Evolutionary conservation across 2,329 filamentous ascomycete species (phyloP).

Genomic region (Aotearoamyces nothofagi): DNA sequence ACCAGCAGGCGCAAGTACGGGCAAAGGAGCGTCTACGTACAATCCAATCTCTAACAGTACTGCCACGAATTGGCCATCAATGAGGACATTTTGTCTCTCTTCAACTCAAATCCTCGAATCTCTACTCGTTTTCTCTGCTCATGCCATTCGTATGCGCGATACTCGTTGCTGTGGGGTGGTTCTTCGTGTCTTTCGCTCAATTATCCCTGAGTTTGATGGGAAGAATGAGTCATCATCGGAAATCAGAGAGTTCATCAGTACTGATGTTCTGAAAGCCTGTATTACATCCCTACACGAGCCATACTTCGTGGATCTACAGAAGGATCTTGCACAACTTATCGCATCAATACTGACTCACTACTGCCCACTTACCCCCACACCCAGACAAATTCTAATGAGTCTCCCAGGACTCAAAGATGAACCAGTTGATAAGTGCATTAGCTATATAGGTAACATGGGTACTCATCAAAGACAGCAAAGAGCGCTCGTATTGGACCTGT

Average conservation of each 20-base stretch:
- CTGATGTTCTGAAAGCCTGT: slow-evolving; percentile 77
- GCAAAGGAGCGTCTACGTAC: slow-evolving; percentile 17
- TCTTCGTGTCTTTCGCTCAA: slow-evolving; percentile 69
- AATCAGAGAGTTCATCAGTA: slow-evolving; percentile 80
- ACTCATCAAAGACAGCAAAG: slow-evolving; percentile 62
- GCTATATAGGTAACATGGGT: slow-evolving; percentile 40
- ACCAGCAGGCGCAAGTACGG: slow-evolving; percentile 4
- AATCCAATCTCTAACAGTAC: too few species aligned
- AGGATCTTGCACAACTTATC: slow-evolving; percentile 78
- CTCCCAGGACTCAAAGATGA: slow-evolving; percentile 60
- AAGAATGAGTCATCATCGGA: slow-evolving; percentile 37
- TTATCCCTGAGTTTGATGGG: slow-evolving; percentile 64
- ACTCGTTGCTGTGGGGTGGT: slow-evolving; percentile 77
- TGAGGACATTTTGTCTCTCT: slow-evolving; percentile 72
- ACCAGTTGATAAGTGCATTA: slow-evolving; percentile 50
- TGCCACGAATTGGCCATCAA: slow-evolving; percentile 33
- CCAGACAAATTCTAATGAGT: slow-evolving; percentile 59
- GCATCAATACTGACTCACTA: slow-evolving; percentile 74
- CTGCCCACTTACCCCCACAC: slow-evolving; percentile 50
- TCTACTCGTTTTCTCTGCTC: slow-evolving; percentile 79
- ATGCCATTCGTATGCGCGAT: slow-evolving; percentile 80
- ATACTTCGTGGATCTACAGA: slow-evolving; percentile 93
- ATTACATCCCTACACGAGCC: slow-evolving; percentile 85
- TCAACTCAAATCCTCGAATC: slow-evolving; percentile 71
- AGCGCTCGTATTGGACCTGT: slow-evolving; percentile 65